These are phyloP conservation scores for Schizosaccharomyces lindneri DNA, from an alignment of 805 yeast genomes.

Conservation along the genomic window DNA sequence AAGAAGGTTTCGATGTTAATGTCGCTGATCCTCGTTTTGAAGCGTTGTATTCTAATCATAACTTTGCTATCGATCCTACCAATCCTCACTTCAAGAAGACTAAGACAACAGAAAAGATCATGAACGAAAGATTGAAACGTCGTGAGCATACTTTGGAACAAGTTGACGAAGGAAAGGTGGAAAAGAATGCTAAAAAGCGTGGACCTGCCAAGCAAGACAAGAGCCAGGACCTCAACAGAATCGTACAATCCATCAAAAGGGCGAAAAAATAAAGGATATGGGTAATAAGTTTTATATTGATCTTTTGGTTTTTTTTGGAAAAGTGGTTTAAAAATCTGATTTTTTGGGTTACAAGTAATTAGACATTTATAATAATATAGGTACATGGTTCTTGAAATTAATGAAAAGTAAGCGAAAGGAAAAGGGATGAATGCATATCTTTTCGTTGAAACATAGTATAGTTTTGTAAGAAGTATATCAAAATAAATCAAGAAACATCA, in stretches of 20 bases:
- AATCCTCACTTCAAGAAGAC: slow-evolving; percentile 78
- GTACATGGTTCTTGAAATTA: no score
- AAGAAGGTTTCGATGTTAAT: slow-evolving; percentile 36
- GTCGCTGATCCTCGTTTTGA: slow-evolving; percentile 65
- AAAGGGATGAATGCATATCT: no score
- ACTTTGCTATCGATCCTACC: slow-evolving; percentile 84
- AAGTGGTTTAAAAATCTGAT: background rate
- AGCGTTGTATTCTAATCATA: slow-evolving; percentile 62
- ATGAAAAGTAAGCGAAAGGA: no score
- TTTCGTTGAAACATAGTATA: no score
- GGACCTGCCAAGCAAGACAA: background rate
- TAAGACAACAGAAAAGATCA: slow-evolving; percentile 56
- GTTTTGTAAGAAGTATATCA: no score
- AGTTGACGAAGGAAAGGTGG: background rate
- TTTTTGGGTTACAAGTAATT: background rate
- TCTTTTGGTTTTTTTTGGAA: background rate
- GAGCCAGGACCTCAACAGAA: background rate
- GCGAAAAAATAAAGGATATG: background rate
- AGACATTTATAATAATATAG: no score
- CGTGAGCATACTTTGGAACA: slow-evolving; percentile 3
- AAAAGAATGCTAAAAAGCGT: background rate
- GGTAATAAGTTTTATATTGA: background rate
- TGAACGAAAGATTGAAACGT: slow-evolving; percentile 36
- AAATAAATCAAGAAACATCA: no score
- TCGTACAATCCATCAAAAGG: background rate